Conservation (phyloP, 1,284 basidiomycete species). For the Hemileia vastatrix region DNA sequence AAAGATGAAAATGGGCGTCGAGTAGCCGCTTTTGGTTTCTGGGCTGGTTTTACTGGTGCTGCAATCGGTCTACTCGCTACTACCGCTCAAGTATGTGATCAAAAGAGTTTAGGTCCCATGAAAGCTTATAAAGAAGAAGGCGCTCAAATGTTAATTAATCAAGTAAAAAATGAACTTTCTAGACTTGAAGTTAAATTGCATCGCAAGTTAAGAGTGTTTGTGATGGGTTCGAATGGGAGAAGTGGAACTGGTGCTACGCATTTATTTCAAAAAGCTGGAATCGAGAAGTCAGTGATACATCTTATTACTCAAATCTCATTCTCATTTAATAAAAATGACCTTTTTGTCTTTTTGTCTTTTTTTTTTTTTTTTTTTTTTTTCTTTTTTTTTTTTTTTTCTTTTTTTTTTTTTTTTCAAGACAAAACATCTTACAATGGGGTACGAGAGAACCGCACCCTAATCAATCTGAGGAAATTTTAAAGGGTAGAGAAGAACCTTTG, state of each 20-base stretch:
- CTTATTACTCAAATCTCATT: no score
- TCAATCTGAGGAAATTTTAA: no score
- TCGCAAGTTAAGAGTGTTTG: conserved; percentile 75
- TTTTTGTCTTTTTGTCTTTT: no score
- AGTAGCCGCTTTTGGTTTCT: conserved; percentile 97
- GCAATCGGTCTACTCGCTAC: conserved; percentile 81
- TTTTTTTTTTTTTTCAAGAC: no score
- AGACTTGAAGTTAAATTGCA: conserved; percentile 50
- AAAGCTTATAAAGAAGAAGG: conserved; percentile 73
- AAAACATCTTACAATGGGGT: no score
- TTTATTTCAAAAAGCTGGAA: conserved; percentile 82
- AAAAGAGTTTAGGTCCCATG: conserved; percentile 58
- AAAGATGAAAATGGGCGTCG: conserved; percentile 72
- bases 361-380: no score
- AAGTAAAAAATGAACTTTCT: conserved; percentile 49
- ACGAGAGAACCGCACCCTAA: no score
- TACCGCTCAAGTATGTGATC: conserved; percentile 60
- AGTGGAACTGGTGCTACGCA: conserved; percentile 93
- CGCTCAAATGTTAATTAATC: conserved; percentile 66
- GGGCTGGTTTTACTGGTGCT: conserved; percentile 94
- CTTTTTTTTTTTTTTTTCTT: no score
- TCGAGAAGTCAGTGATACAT: no score
- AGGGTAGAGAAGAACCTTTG: no score
- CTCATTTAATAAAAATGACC: no score
- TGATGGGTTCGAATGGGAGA: conserved; percentile 88